phyloP scores from a whole-genome alignment of 2,329 filamentous ascomycete species.

The Clarireedia monteithiana region DNA sequence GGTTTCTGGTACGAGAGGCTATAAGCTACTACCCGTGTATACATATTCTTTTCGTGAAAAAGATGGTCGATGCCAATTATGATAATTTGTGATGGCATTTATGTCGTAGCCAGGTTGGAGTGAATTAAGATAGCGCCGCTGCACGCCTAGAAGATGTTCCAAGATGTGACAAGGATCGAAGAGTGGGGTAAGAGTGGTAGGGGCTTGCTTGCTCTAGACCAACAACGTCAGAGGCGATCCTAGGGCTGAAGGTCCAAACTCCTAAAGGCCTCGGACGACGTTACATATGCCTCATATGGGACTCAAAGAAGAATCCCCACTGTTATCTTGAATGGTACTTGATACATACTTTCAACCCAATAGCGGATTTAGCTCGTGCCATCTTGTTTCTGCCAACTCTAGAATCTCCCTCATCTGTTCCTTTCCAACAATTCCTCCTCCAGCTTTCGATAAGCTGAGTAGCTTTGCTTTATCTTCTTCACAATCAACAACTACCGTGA shows the following conservation, averaged over 20 bases:
- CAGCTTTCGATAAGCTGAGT: constrained; percentile 72
- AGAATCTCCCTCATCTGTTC: constrained; percentile 54
- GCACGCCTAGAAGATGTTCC: neutral
- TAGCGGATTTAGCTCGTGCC: constrained; percentile 40
- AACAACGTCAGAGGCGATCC: neutral
- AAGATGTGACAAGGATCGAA: neutral
- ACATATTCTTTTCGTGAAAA: too few species aligned
- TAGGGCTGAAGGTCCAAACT: neutral
- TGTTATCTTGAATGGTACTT: neutral
- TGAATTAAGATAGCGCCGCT: neutral
- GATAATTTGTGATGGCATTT: neutral
- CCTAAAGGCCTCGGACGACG: neutral
- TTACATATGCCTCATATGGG: neutral
- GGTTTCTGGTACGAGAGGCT: too few species aligned
- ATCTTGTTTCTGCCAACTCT: constrained; percentile 53
- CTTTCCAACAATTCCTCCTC: constrained; percentile 63
- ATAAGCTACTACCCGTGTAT: too few species aligned
- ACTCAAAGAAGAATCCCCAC: neutral
- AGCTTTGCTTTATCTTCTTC: constrained; percentile 43
- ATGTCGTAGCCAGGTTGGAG: neutral
- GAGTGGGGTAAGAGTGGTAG: neutral
- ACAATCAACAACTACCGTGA: constrained; percentile 74
- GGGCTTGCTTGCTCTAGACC: neutral
- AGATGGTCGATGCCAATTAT: neutral
- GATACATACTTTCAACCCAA: constrained; percentile 16